Conservation (phyloP, 2,329 filamentous ascomycete species). For the Ceratocystis albifundus region DNA sequence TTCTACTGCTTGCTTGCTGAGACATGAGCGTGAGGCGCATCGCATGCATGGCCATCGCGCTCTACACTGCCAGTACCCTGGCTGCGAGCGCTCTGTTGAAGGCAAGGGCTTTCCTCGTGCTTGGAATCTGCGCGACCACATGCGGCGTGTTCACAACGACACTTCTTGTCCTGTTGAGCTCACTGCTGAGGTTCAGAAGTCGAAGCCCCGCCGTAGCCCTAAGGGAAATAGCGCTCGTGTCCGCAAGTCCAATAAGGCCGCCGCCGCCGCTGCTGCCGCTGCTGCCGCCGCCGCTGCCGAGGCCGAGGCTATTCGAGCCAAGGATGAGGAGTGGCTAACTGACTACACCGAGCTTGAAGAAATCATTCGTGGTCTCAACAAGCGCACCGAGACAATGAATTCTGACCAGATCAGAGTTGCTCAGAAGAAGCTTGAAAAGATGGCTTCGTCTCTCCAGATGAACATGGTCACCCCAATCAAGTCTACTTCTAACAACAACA, state of each 20-base stretch:
- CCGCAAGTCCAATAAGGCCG: conserved; percentile 24
- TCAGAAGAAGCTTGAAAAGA: conserved; percentile 40
- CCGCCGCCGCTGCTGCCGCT: conserved; percentile 23
- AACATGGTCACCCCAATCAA: conserved; percentile 26
- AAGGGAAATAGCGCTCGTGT: conserved; percentile 10
- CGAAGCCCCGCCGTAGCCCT: conserved; percentile 23
- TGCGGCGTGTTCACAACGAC: conserved; percentile 81
- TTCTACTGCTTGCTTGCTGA: conserved; percentile 85
- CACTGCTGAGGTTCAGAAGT: conserved; percentile 35
- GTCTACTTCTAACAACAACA: conserved; percentile 22
- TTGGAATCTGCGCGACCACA: conserved; percentile 95
- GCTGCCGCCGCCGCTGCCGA: conserved; percentile 23
- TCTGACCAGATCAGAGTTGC: conserved; percentile 43
- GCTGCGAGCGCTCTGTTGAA: conserved; percentile 69
- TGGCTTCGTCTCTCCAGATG: conserved; percentile 38
- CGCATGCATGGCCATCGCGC: conserved; percentile 93
- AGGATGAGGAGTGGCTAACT: conserved; percentile 42
- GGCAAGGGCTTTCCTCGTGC: conserved; percentile 88
- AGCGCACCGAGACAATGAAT: conserved; percentile 43
- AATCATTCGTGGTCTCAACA: conserved; percentile 41
- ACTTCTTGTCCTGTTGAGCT: conserved; percentile 31
- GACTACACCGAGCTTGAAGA: conserved; percentile 53
- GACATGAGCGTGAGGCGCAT: conserved; percentile 90
- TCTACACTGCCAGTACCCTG: conserved; percentile 75
- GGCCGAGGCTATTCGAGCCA: conserved; percentile 27